Conservation (phyloP, 2,329 filamentous ascomycete genomes). For the Mariannaea sp. region DNA sequence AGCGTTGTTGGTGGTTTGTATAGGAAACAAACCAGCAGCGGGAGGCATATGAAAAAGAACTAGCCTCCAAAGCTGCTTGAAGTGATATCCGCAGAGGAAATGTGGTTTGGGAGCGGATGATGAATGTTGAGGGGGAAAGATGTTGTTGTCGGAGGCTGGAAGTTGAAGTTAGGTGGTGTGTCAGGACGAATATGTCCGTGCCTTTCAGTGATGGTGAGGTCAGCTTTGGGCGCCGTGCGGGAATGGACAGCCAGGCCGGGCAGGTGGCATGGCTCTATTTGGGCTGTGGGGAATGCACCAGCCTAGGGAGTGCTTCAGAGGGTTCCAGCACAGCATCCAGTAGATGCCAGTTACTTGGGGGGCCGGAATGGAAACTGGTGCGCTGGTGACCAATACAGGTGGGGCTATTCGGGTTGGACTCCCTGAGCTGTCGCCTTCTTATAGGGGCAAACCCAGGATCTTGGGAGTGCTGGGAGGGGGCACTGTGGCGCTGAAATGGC, state of each 20-base stretch:
- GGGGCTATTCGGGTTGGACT: neutral
- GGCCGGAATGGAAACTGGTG: constrained; percentile 7
- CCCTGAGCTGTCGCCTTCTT: neutral
- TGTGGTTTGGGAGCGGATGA: constrained; percentile 10
- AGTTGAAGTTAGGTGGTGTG: constrained; percentile 14
- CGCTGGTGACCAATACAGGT: constrained; percentile 7
- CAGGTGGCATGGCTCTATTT: neutral
- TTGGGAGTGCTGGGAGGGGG: neutral
- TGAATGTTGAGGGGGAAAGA: constrained; percentile 14
- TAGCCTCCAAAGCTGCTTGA: neutral
- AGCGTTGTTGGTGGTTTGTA: neutral
- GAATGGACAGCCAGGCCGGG: too few relatives aligned
- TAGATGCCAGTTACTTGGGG: neutral
- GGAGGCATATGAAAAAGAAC: constrained; percentile 22
- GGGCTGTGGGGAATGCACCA: neutral
- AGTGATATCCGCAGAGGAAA: neutral
- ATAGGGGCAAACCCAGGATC: neutral
- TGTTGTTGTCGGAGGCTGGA: constrained; percentile 11
- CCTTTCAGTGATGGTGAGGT: constrained; percentile 8
- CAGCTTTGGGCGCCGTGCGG: constrained; percentile 11
- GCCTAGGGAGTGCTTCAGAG: constrained; percentile 14
- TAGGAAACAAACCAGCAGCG: constrained; percentile 3
- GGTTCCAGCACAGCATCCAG: constrained; percentile 1
- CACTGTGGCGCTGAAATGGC: too few relatives aligned
- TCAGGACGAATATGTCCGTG: constrained; percentile 15